Evolutionary conservation across 805 yeast genomes (phyloP), one percentile per base, ranked within the genome.

Genomic region (Starmerella ratchasimensis): DNA sequence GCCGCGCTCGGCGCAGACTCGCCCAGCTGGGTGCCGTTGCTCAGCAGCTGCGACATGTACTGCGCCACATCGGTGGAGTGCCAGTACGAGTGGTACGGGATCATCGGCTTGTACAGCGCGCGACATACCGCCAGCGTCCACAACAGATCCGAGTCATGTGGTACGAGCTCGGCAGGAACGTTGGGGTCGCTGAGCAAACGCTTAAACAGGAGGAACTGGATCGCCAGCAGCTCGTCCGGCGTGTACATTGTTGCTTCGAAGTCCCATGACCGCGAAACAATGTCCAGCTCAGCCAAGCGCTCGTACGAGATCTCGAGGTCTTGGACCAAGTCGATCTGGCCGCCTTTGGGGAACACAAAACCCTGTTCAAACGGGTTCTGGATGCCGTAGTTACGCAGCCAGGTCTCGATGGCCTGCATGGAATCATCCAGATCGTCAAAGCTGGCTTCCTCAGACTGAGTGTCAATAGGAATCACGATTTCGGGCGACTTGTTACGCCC

Each of bases 61-160:
- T 90, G 98, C 53, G 86, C 61, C 7, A 90, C 98, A 60, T 90
- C 98, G 14, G 83, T 80, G 0, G 94, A 96, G 59, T 90, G 98
- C 48, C 93, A 71, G 55, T 86, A 90, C 59, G 88, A 86, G 62
- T 90, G 98, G 64, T 88, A 90, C 14, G 88, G 82, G 56, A 86
- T 86, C 9, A 83, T 81, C 48, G 74, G 72, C 51, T 79, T 76
- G 58, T 90, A 90, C 31, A 82, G 71, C 48, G 80, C 79, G 43
- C 94, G 69, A 7, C 81, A 66, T 47, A 74, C 69, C 46, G 77
- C 69, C 17, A 83, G 58, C 46, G 86, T 67, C 16, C 70, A 65
- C 30, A 74, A 58, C 20, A 83, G 60, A 41, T 66, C 63, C 52
- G 72, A 71, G 31, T 65, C 67, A 11, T 55, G 33, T 2, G 36